A percentile compares a stretch with the other conserved stretches of the same genome.
These are phyloP conservation scores for Boletus reticuloceps DNA, from an alignment of 768 basidiomycete genomes.

Conservation along the genomic window DNA sequence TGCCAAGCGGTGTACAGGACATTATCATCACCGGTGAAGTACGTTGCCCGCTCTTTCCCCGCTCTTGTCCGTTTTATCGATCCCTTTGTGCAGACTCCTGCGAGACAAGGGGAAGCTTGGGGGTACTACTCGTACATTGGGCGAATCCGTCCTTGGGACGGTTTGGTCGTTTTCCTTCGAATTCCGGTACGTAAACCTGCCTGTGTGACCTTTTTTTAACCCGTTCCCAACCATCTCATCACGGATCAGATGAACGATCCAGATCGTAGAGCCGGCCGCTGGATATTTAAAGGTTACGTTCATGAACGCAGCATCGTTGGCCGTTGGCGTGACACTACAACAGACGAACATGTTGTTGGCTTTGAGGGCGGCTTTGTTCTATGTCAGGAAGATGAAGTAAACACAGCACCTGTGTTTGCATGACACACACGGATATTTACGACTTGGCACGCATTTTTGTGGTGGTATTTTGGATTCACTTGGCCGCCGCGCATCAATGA, in stretches of 20 bases:
- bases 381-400: conserved; percentile 31
- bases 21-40: conserved; percentile 54
- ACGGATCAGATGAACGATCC: conserved; percentile 34
- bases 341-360: conserved; percentile 38
- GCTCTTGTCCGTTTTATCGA: background rate
- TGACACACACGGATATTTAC: conserved; percentile 19
- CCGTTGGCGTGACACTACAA: conserved; percentile 52
- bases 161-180: conserved; percentile 45
- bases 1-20: conserved; percentile 44
- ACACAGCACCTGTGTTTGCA: conserved; percentile 11
- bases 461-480: conserved; percentile 13
- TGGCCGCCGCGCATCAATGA: conserved; percentile 11
- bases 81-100: conserved; percentile 35
- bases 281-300: conserved; percentile 54
- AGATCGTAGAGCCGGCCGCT: conserved; percentile 36
- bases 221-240: conserved; percentile 6
- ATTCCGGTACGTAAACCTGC: conserved; percentile 37
- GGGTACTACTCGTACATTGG: conserved; percentile 45
- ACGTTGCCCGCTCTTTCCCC: conserved; percentile 9
- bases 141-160: conserved; percentile 52
- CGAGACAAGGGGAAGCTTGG: conserved; percentile 48
- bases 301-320: conserved; percentile 50
- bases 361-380: conserved; percentile 50
- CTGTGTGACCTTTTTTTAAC: no score
- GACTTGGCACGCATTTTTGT: conserved; percentile 8